Evolutionary conservation across 2,329 filamentous ascomycete species (phyloP).

Genomic region (Pseudopithomyces chartarum): DNA sequence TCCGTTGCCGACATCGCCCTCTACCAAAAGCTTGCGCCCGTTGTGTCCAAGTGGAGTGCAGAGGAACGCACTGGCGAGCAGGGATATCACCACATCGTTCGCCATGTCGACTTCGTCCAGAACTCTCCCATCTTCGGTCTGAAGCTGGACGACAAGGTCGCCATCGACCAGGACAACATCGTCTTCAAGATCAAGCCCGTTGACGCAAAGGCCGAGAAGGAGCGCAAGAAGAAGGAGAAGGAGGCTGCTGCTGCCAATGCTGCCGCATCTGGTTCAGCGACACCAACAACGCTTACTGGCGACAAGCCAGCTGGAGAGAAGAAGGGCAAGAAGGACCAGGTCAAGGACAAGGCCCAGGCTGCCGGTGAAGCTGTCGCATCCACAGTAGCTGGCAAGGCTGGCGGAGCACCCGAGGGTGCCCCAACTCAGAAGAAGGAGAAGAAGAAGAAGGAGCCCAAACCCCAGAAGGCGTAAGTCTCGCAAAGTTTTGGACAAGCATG

Average conservation of each 20-base stretch:
- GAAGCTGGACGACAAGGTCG: constrained; percentile 75
- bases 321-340: constrained; percentile 51
- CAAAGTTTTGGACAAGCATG: background rate
- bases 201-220: constrained; percentile 93
- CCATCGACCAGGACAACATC: constrained; percentile 78
- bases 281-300: constrained; percentile 43
- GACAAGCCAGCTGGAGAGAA: constrained; percentile 47
- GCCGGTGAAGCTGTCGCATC: constrained; percentile 57
- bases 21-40: constrained; percentile 76
- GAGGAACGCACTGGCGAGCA: constrained; percentile 90
- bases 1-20: constrained; percentile 84
- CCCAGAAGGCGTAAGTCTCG: constrained; percentile 54
- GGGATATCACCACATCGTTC: constrained; percentile 88
- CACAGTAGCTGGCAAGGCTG: constrained; percentile 51
- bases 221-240: constrained; percentile 96
- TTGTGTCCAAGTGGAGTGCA: constrained; percentile 77
- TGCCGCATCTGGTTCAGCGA: constrained; percentile 55
- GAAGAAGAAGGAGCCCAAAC: constrained; percentile 85
- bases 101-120: constrained; percentile 92
- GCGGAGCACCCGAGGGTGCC: constrained; percentile 47
- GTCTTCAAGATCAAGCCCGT: constrained; percentile 86
- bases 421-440: constrained; percentile 74
- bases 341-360: constrained; percentile 60
- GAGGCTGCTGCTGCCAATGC: constrained; percentile 62
- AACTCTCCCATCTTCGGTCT: constrained; percentile 76